These are phyloP conservation scores for Pezicula carpinea DNA, from an alignment of 2,329 filamentous ascomycete species.

Conservation along the genomic window DNA sequence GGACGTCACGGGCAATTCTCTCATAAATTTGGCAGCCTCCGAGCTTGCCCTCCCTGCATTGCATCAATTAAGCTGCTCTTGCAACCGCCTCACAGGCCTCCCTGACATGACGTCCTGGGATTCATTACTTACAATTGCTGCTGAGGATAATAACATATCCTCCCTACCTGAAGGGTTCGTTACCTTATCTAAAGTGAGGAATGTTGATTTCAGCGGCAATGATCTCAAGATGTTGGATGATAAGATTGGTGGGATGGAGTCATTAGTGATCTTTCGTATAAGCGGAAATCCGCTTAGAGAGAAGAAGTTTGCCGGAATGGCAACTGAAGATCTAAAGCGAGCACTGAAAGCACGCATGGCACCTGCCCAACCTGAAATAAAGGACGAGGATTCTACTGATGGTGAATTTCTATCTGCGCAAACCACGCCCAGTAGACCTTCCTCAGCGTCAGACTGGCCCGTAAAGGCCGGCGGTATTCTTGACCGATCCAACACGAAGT, in stretches of 20 bases:
- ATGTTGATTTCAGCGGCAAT: constrained; percentile 81
- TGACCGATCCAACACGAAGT: constrained; percentile 65
- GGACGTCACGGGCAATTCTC: constrained; percentile 72
- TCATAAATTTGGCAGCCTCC: constrained; percentile 37
- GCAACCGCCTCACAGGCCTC: constrained; percentile 71
- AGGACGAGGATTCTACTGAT: constrained; percentile 29
- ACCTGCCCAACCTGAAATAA: constrained; percentile 35
- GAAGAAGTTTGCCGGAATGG: constrained; percentile 77
- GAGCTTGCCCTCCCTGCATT: constrained; percentile 57
- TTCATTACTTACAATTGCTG: constrained; percentile 66
- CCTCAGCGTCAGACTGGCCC: constrained; percentile 23
- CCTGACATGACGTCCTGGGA: constrained; percentile 73
- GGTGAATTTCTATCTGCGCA: constrained; percentile 25
- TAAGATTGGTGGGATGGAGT: constrained; percentile 75
- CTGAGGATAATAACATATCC: constrained; percentile 77
- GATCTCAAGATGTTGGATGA: constrained; percentile 72
- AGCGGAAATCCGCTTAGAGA: constrained; percentile 88
- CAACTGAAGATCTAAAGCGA: constrained; percentile 75
- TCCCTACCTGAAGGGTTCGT: constrained; percentile 74
- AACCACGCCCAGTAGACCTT: constrained; percentile 15
- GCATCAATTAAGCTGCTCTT: constrained; percentile 69
- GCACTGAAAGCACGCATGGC: constrained; percentile 63
- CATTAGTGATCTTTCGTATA: constrained; percentile 67
- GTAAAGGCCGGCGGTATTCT: constrained; percentile 46
- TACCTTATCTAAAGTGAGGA: constrained; percentile 61